Percentiles rank a stretch among this genome's conserved stretches.
phyloP scores from a whole-genome alignment of 495 filamentous ascomycete species.

The Halenospora varia region DNA sequence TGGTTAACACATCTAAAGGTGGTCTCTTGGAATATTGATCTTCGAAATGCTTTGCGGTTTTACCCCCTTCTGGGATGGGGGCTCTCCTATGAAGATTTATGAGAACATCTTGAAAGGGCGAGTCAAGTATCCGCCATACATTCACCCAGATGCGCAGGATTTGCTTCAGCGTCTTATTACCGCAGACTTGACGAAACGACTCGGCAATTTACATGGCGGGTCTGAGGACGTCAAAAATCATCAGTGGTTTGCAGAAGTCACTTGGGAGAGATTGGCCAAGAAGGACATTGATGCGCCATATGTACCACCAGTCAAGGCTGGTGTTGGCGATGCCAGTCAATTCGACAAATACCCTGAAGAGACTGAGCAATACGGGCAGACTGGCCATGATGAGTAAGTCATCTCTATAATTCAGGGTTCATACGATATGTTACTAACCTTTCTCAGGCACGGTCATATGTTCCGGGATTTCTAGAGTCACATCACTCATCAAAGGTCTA shows the following conservation, averaged over 20 bases:
- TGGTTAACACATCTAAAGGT: slow-evolving; percentile 52
- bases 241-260: slow-evolving; percentile 94
- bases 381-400: slow-evolving; percentile 79
- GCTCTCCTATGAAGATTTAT: slow-evolving; percentile 97
- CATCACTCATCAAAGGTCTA: not conserved
- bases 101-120: slow-evolving; percentile 94
- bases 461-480: slow-evolving; percentile 65
- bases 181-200: slow-evolving; percentile 85
- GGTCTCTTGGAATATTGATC: slow-evolving; percentile 96
- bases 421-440: slow-evolving; percentile 22
- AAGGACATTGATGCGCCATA: slow-evolving; percentile 99
- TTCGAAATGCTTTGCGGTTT: slow-evolving; percentile 99
- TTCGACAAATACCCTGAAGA: slow-evolving; percentile 98
- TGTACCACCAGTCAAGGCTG: slow-evolving; percentile 91
- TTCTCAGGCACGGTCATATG: slow-evolving; percentile 59
- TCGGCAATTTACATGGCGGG: slow-evolving; percentile 93
- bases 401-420: not conserved
- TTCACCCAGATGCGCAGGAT: slow-evolving; percentile 90
- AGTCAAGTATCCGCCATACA: slow-evolving; percentile 93
- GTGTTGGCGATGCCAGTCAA: slow-evolving; percentile 91
- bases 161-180: slow-evolving; percentile 91
- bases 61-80: slow-evolving; percentile 97
- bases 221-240: slow-evolving; percentile 92
- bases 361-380: slow-evolving; percentile 79
- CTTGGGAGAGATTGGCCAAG: slow-evolving; percentile 87